Evolutionary conservation across 2,329 filamentous ascomycete species (phyloP), one percentile per base, ranked within the genome.

Genomic region (Epichloe gansuensis): DNA sequence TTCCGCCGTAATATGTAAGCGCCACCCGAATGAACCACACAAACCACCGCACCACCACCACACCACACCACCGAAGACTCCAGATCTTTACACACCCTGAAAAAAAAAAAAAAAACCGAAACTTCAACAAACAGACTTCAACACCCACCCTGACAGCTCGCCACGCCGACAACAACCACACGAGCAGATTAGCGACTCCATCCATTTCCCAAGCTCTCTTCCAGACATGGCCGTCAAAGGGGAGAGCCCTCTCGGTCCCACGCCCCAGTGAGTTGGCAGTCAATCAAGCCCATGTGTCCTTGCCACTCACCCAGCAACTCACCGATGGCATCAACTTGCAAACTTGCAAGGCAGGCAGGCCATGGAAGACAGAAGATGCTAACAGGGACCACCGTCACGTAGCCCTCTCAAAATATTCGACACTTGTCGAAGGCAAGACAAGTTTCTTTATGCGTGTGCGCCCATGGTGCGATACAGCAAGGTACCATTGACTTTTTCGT

Each of bases 391-490:
- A 31, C 17, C 23, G 23, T 23, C 15, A 7, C 5, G 5, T 9
- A 81, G 79, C 61, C 78, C 78, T 9, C 70, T 81, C 56, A 77
- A 76, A 58, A 70, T 84, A 48, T 83, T 84, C 58, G 75, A 80
- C 57, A 62, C 72, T 42, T 74, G 76, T 5, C 75, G 71, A 60
- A 66, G 67, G 46, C 69, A 80, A 56, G 69, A 73, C 36, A 71
- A 75, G 54, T 76, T 80, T 45, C 57, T 84, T 6, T 77, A 78
- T 58, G 74, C 80, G 21, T 79, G 74, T 45, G 81, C 81, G 13
- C 81, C 81, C n/a, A 85, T 85, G 81, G 81, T 85, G 51, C 72
- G 81, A 55, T 84, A 81, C 61, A 77, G 77, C 66, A 81, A 81
- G 67, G 74, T 68, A 63, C 55, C 60, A 23, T 23, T n/a, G 8